A percentile compares a stretch with the other conserved stretches of the same genome.
These are phyloP conservation scores for Verticillium longisporum DNA, from an alignment of 2,329 filamentous ascomycete species.

Conservation along the genomic window DNA sequence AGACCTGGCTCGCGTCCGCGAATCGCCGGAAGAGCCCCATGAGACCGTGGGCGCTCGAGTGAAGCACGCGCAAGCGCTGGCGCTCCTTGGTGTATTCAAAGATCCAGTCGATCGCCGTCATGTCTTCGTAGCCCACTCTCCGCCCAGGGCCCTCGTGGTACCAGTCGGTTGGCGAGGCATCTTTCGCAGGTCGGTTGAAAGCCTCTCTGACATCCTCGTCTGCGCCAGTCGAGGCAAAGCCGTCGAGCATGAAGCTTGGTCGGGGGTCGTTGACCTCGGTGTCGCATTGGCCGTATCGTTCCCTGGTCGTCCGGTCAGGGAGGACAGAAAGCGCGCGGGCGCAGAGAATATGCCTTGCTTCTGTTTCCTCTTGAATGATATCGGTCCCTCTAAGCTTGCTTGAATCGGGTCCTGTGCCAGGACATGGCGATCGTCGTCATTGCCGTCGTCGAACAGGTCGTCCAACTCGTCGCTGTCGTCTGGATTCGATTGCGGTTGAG, in stretches of 20 bases:
- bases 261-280: constrained; percentile 10
- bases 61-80: constrained; percentile 73
- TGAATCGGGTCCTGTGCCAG: constrained; percentile 52
- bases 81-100: constrained; percentile 97
- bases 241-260: constrained; percentile 13
- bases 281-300: constrained; percentile 8
- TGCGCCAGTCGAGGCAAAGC: constrained; percentile 6
- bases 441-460: constrained; percentile 31
- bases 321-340: constrained; percentile 41
- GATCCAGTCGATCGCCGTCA: constrained; percentile 99
- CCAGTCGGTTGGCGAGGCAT: constrained; percentile 63
- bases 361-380: constrained; percentile 68
- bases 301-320: constrained; percentile 30
- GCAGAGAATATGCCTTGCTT: constrained; percentile 41
- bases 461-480: constrained; percentile 42
- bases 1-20: constrained; percentile 82
- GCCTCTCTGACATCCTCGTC: background rate
- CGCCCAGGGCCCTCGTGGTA: constrained; percentile 82
- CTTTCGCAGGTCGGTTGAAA: constrained; percentile 26
- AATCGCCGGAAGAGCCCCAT: constrained; percentile 67
- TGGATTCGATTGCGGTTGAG: constrained; percentile 20
- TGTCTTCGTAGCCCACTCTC: constrained; percentile 88
- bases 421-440: constrained; percentile 26
- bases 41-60: constrained; percentile 61
- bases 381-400: constrained; percentile 38